Evolutionary conservation across 768 basidiomycete genomes (phyloP).

Genomic region (Agaricus bisporus): DNA sequence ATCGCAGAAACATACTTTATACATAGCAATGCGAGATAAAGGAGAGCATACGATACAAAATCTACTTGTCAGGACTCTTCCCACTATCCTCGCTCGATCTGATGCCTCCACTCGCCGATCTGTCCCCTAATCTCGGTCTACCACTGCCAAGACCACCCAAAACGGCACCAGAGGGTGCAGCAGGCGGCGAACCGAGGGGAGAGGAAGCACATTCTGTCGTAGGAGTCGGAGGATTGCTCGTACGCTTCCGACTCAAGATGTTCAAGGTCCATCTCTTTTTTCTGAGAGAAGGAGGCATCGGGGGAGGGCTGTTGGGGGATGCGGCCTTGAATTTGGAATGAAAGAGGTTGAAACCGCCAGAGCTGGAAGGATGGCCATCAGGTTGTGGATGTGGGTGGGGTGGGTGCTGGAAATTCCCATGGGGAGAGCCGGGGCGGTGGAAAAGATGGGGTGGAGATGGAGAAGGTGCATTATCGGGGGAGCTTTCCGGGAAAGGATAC

Average conservation of each 20-base stretch:
- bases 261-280: conserved; percentile 10
- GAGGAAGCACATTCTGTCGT: conserved; percentile 4
- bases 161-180: conserved; percentile 3
- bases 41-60: too few species aligned
- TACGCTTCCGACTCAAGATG: neutral
- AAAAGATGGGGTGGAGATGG: conserved; percentile 8
- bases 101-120: neutral
- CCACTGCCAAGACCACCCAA: conserved; percentile 6
- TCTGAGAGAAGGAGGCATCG: conserved; percentile 9
- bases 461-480: conserved; percentile 5
- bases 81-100: neutral
- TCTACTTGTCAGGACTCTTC: neutral
- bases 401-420: neutral
- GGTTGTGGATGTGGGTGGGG: conserved; percentile 1
- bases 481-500: conserved; percentile 23
- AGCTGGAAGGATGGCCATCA: neutral
- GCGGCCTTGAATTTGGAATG: conserved; percentile 5
- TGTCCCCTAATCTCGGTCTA: conserved; percentile 6
- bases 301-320: conserved; percentile 3
- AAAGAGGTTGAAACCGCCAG: neutral
- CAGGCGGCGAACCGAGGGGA: neutral
- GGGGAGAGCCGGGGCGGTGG: conserved; percentile 7
- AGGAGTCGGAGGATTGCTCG: conserved; percentile 6
- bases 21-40: too few species aligned
- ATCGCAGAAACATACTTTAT: too few species aligned